Conservation (phyloP, 768 basidiomycete genomes). For the Hebeloma cylindrosporum region DNA sequence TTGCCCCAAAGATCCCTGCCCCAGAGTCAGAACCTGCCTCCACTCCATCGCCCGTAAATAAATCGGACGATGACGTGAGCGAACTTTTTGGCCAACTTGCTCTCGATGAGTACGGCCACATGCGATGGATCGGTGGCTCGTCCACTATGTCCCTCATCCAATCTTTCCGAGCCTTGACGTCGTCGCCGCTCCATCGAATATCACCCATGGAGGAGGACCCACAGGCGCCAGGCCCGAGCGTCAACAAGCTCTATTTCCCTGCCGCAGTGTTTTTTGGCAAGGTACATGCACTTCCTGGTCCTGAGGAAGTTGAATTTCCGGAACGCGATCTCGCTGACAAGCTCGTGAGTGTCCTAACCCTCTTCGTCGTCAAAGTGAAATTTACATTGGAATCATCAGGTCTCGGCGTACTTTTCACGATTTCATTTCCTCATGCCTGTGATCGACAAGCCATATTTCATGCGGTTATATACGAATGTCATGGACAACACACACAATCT, state of each 20-base stretch:
- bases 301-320: slow-evolving; percentile 87
- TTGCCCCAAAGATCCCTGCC: slow-evolving; percentile 34
- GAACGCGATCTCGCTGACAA: slow-evolving; percentile 84
- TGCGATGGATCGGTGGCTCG: slow-evolving; percentile 91
- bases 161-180: slow-evolving; percentile 76
- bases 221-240: slow-evolving; percentile 72
- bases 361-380: slow-evolving; percentile 17
- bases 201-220: slow-evolving; percentile 87
- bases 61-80: slow-evolving; percentile 72
- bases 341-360: slow-evolving; percentile 52
- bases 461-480: slow-evolving; percentile 64
- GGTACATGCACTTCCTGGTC: slow-evolving; percentile 74
- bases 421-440: slow-evolving; percentile 89
- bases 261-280: slow-evolving; percentile 87
- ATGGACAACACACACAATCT: slow-evolving; percentile 70
- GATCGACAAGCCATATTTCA: slow-evolving; percentile 82
- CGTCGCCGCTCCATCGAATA: slow-evolving; percentile 71
- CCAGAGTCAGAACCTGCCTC: slow-evolving; percentile 39
- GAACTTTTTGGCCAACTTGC: slow-evolving; percentile 88
- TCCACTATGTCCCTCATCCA: slow-evolving; percentile 92
- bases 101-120: slow-evolving; percentile 85
- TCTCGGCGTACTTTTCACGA: slow-evolving; percentile 83
- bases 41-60: slow-evolving; percentile 35
- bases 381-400: slow-evolving; percentile 43
- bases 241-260: slow-evolving; percentile 86